phyloP scores from a whole-genome alignment of 805 yeast genomes.

The baker's yeast (Saccharomyces cerevisiae) region DNA sequence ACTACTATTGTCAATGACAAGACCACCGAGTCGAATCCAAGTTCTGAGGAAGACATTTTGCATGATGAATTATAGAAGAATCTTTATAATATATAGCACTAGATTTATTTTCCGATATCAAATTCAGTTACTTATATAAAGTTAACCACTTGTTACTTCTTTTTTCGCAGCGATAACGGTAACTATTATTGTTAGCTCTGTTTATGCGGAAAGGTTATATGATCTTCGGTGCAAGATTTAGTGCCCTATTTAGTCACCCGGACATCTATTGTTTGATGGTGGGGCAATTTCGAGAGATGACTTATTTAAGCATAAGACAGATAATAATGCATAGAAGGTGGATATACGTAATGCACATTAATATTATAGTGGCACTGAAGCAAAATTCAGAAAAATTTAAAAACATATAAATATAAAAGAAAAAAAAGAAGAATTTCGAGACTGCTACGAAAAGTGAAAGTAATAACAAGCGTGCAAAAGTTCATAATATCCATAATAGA shows the following conservation, averaged over 20 bases:
- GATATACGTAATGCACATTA: background rate
- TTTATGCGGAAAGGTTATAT: background rate
- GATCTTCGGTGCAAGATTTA: background rate
- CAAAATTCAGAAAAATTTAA: background rate
- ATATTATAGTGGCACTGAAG: background rate
- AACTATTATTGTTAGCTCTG: background rate
- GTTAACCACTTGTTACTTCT: background rate
- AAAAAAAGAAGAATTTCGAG: background rate
- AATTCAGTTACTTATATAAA: background rate
- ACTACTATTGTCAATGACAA: background rate
- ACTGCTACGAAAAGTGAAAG: background rate
- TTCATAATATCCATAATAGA: background rate
- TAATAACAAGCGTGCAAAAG: background rate
- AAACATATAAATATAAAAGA: background rate
- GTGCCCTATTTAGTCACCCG: background rate
- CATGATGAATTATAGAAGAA: background rate
- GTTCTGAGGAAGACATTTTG: background rate
- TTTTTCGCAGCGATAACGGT: background rate
- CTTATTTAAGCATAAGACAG: background rate
- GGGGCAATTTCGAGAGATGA: background rate
- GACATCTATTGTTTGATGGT: background rate
- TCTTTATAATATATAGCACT: background rate
- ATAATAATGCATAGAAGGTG: background rate
- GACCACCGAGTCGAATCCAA: background rate
- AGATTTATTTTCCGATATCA: background rate